phyloP scores from a whole-genome alignment of 1,284 basidiomycete species.

The Rhizopogon parksii region DNA sequence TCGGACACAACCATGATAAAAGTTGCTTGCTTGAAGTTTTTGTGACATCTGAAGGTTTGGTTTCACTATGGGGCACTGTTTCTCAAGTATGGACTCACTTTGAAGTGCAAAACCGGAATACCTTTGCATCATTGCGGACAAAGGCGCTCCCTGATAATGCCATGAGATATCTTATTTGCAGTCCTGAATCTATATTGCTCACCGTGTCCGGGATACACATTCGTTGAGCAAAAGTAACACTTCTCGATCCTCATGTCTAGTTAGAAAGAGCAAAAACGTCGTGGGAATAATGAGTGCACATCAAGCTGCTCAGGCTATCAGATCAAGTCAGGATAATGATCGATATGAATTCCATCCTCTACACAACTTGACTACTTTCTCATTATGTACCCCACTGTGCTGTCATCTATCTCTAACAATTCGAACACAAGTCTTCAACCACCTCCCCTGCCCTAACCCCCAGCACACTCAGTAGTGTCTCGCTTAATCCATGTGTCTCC shows the following conservation, averaged over 20 bases:
- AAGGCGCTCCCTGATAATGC: constrained; percentile 70
- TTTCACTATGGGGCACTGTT: constrained; percentile 8
- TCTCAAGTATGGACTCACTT: constrained; percentile 54
- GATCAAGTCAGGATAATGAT: too few species aligned
- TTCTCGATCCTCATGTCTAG: constrained; percentile 75
- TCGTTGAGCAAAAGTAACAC: constrained; percentile 90
- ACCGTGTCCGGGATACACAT: constrained; percentile 94
- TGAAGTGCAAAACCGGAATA: constrained; percentile 94
- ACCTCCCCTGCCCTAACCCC: constrained; percentile 46
- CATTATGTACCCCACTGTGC: too few species aligned
- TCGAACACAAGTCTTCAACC: constrained; percentile 33
- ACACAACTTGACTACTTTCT: too few species aligned
- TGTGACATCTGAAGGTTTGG: constrained; percentile 69
- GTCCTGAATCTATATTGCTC: constrained; percentile 12
- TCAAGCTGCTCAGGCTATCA: too few species aligned
- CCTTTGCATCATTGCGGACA: constrained; percentile 94
- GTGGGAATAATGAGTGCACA: constrained; percentile 16
- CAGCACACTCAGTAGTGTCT: constrained; percentile 48
- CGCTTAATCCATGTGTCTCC: constrained; percentile 51
- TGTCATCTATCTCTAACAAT: not conserved
- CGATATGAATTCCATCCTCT: too few species aligned
- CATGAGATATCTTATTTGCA: not conserved
- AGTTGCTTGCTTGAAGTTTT: constrained; percentile 85
- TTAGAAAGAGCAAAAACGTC: constrained; percentile 1
- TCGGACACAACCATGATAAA: not conserved